phyloP scores from a whole-genome alignment of 768 basidiomycete species.

The Suillus brevipes region DNA sequence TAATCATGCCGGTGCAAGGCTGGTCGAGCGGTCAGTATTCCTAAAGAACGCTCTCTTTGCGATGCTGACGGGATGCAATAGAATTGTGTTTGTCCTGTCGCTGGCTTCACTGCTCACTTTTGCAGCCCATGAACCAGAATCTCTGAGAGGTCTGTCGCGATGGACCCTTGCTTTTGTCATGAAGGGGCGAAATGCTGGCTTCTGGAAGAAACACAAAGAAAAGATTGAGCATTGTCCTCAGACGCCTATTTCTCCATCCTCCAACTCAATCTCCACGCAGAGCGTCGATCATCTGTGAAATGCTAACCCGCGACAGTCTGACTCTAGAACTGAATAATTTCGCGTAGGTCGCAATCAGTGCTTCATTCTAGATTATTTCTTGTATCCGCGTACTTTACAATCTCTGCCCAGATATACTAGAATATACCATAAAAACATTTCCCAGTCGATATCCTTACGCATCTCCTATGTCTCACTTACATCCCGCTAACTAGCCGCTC shows the following conservation, averaged over 20 bases:
- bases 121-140: constrained; percentile 59
- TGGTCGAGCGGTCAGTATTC: constrained; percentile 55
- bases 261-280: neutral
- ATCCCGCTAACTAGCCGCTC: constrained; percentile 48
- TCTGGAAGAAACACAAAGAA: constrained; percentile 45
- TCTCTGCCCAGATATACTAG: neutral
- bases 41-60: neutral
- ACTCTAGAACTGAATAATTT: neutral
- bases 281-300: neutral
- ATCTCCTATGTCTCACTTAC: neutral
- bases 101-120: constrained; percentile 66
- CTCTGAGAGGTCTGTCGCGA: constrained; percentile 69
- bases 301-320: no score
- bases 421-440: neutral
- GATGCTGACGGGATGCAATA: constrained; percentile 30
- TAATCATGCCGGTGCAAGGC: constrained; percentile 38
- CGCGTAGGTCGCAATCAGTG: neutral
- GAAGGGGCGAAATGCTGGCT: constrained; percentile 56
- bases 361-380: neutral
- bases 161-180: constrained; percentile 71
- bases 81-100: constrained; percentile 61
- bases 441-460: neutral
- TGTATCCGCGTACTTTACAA: neutral
- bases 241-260: constrained; percentile 8
- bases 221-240: constrained; percentile 16